These are phyloP conservation scores for Tremellales sp. DNA, from an alignment of 1,284 basidiomycete species.

Conservation along the genomic window DNA sequence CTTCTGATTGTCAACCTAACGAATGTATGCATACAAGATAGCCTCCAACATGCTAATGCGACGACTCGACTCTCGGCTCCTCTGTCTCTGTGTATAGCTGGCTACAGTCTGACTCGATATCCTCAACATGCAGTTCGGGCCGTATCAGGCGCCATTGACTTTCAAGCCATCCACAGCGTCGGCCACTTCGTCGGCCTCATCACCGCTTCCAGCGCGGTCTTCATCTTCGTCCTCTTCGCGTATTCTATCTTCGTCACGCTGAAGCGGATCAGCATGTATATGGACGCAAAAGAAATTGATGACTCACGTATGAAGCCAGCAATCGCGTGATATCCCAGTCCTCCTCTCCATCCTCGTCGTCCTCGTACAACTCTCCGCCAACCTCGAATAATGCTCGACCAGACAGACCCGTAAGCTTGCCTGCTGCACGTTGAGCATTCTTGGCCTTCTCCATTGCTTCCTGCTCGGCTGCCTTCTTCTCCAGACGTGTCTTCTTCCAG, in stretches of 20 bases:
- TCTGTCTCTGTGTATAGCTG: too few relatives aligned
- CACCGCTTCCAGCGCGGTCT: slow-evolving; percentile 52
- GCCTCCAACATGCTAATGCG: too few relatives aligned
- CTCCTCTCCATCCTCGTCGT: slow-evolving; percentile 57
- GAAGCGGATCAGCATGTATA: neutral
- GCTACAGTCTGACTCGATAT: too few relatives aligned
- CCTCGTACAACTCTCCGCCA: slow-evolving; percentile 92
- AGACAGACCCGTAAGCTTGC: slow-evolving; percentile 89
- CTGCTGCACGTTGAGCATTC: slow-evolving; percentile 74
- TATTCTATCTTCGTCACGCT: slow-evolving; percentile 52
- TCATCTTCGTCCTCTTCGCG: slow-evolving; percentile 68
- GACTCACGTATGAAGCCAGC: slow-evolving; percentile 44
- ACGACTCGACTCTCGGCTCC: too few relatives aligned
- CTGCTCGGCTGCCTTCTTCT: slow-evolving; percentile 84
- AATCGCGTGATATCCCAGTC: slow-evolving; percentile 48
- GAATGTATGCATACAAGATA: too few relatives aligned
- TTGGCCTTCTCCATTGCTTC: slow-evolving; percentile 82
- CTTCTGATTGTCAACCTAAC: too few relatives aligned
- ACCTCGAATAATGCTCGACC: slow-evolving; percentile 96
- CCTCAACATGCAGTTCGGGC: too few relatives aligned
- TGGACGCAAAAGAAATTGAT: slow-evolving; percentile 50
- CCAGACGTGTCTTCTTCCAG: slow-evolving; percentile 91
- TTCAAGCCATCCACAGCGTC: slow-evolving; percentile 12
- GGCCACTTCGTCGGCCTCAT: slow-evolving; percentile 15
- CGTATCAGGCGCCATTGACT: slow-evolving; percentile 8